A percentile compares a stretch with the other conserved stretches of the same genome.
phyloP scores from a whole-genome alignment of 352 stramenopile species.

The Globisporangium nodosum region DNA sequence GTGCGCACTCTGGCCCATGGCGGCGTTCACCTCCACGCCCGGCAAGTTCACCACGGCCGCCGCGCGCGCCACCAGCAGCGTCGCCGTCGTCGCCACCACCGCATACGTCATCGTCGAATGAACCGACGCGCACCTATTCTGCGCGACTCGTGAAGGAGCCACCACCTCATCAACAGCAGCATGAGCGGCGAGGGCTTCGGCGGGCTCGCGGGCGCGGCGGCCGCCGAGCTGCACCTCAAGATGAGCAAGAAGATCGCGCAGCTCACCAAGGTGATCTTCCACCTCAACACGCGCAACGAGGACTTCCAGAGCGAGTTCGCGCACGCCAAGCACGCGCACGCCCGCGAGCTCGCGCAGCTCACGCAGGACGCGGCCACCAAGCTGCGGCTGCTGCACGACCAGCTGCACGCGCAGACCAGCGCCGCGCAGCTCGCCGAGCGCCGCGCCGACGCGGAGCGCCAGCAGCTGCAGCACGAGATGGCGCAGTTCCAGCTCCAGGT shows the following conservation, averaged over 20 bases:
- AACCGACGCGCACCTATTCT: no score
- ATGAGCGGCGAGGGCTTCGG: constrained; percentile 24
- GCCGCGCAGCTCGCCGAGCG: constrained; percentile 23
- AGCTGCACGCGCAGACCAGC: constrained; percentile 29
- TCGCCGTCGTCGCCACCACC: neutral
- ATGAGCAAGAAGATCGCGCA: constrained; percentile 95
- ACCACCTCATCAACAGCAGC: constrained; percentile 1
- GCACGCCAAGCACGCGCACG: constrained; percentile 30
- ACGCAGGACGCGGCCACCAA: constrained; percentile 51
- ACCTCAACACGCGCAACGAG: constrained; percentile 92
- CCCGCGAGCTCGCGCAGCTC: constrained; percentile 36
- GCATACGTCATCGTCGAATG: no score
- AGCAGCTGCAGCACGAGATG: constrained; percentile 30
- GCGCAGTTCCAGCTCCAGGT: constrained; percentile 25
- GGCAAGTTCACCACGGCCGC: constrained; percentile 48
- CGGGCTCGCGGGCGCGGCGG: constrained; percentile 13
- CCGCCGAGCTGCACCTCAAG: constrained; percentile 83
- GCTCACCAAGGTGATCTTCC: constrained; percentile 93
- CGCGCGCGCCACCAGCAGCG: neutral
- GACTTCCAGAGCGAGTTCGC: constrained; percentile 76
- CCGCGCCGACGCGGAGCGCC: constrained; percentile 29
- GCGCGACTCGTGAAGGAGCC: no score
- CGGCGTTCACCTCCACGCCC: constrained; percentile 63
- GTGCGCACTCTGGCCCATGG: constrained; percentile 37
- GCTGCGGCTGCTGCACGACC: constrained; percentile 35